phyloP scores from a whole-genome alignment of 2,329 filamentous ascomycete genomes.

The Aspergillus fumigatiaffinis region DNA sequence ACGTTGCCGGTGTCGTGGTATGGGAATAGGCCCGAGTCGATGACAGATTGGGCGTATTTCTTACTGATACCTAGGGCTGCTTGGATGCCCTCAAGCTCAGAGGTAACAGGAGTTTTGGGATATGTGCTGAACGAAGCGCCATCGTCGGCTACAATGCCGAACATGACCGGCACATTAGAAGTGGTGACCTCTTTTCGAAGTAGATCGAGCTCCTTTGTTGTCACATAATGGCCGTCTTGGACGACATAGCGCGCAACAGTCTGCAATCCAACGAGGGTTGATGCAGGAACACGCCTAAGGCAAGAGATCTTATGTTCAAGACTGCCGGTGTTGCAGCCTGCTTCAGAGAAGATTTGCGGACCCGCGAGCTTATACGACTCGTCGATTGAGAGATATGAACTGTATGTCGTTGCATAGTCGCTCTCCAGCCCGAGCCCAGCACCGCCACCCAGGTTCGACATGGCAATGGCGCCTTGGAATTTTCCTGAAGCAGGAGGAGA shows the following conservation, averaged over 20 bases:
- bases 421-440: constrained; percentile 52
- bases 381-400: constrained; percentile 53
- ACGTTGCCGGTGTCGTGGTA: constrained; percentile 45
- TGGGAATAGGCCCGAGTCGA: constrained; percentile 50
- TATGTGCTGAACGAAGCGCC: constrained; percentile 53
- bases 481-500: constrained; percentile 8
- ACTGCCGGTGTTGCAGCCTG: constrained; percentile 48
- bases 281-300: constrained; percentile 44
- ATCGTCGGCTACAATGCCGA: constrained; percentile 54
- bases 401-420: constrained; percentile 55
- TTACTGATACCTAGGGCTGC: constrained; percentile 44
- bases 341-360: constrained; percentile 46
- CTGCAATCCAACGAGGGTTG: constrained; percentile 6
- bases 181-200: constrained; percentile 40
- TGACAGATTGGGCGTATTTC: constrained; percentile 40
- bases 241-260: constrained; percentile 47
- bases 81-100: constrained; percentile 42
- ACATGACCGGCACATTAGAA: constrained; percentile 53
- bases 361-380: constrained; percentile 49
- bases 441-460: constrained; percentile 50
- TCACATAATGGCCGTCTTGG: constrained; percentile 55
- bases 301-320: constrained; percentile 50
- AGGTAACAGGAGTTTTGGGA: constrained; percentile 43
- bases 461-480: constrained; percentile 15
- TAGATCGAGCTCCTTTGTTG: constrained; percentile 48